Evolutionary conservation across 2,329 filamentous ascomycete genomes (phyloP).

Genomic region (Sclerotinia nivalis): DNA sequence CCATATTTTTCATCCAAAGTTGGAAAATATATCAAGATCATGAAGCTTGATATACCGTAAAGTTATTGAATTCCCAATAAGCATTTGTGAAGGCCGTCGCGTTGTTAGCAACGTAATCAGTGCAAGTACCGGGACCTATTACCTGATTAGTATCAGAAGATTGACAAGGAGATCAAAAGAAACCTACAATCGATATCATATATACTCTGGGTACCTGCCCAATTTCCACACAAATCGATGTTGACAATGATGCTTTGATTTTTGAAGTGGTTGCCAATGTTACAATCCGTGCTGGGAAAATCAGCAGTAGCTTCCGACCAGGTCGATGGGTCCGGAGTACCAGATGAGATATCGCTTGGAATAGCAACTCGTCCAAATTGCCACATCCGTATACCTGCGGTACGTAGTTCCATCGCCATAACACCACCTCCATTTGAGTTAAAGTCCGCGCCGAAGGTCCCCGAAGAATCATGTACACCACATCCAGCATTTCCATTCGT

Average conservation of each 20-base stretch:
- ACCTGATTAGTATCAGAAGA: not conserved
- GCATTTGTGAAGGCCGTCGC: conserved; percentile 37
- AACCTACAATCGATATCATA: conserved; percentile 36
- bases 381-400: conserved; percentile 51
- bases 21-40: not conserved
- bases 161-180: not conserved
- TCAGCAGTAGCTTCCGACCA: conserved; percentile 51
- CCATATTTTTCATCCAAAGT: not conserved
- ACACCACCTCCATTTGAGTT: conserved; percentile 52
- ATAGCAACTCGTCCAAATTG: conserved; percentile 49
- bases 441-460: conserved; percentile 53
- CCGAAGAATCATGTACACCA: conserved; percentile 45
- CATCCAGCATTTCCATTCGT: conserved; percentile 47
- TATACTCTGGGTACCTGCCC: conserved; percentile 64
- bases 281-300: conserved; percentile 59
- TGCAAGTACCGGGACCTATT: conserved; percentile 34
- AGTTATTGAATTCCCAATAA: conserved; percentile 40
- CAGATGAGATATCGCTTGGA: conserved; percentile 48
- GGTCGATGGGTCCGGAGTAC: conserved; percentile 46
- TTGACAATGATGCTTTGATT: conserved; percentile 78
- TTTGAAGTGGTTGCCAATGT: conserved; percentile 69
- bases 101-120: conserved; percentile 38
- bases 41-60: conserved; percentile 34
- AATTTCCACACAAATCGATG: conserved; percentile 83
- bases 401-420: conserved; percentile 51